Base-by-base conservation (phyloP, 2,329 filamentous ascomycete genomes). In the Scortechinia acanthostroma region DNA sequence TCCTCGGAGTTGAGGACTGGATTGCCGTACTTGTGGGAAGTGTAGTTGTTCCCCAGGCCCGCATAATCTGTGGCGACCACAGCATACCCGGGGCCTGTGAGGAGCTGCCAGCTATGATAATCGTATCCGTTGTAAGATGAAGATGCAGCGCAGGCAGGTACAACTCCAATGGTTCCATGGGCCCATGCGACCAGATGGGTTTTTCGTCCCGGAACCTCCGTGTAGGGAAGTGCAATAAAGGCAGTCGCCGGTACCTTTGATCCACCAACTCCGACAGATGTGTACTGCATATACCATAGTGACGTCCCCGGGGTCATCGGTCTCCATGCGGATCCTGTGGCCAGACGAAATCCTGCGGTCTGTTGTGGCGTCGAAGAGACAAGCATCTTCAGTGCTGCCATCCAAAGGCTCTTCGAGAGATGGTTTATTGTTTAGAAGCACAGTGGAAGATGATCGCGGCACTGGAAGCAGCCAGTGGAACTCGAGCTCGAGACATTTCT, bases 181-280 rank as follows among this genome's bases (percentile, higher is more conserved):
- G 62, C 58, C 67, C 68, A 73, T 10, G 62, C 52, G 0, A 71
- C 62, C 4, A 65, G 49, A 1, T 60, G 63, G 3, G 52, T 53
- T 4, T 48, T 48, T n/a, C n/a, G n/a, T n/a, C n/a, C n/a, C n/a
- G n/a, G n/a, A n/a, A n/a, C n/a, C n/a, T n/a, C n/a, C 2, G 47
- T 45, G 22, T 47, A 40, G 0, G 72, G 73, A 69, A 70, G 76
- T 1, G 76, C 62, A 13, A 76, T 56, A 52, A 63, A 74, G 2
- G 64, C 73, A 1, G 71, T 73, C 4, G 69, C 65, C 1, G 73
- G 73, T 2, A 76, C 53, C 0, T 60, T 47, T 1, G 63, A 65
- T 2, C 68, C 67, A 46, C 74, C 71, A 19, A 66, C 48, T n/a
- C 61, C 64, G 17, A 58, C 61, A 0, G 70, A 69, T 17, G 65